Conservation (phyloP, 768 basidiomycete species). For the Amanita inopinata region DNA sequence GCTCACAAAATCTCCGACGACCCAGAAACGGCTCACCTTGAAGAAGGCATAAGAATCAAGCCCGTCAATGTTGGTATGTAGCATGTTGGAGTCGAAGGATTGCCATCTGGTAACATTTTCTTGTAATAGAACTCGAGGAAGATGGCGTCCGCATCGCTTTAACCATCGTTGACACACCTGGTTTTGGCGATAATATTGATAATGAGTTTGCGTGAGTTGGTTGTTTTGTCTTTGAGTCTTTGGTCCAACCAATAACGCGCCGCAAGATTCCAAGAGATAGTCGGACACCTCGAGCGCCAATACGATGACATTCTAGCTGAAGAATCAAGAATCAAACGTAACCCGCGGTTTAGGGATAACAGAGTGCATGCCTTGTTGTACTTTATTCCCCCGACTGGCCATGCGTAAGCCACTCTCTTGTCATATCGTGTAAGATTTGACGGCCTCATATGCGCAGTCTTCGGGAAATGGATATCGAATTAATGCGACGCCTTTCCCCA, state of each 20-base stretch:
- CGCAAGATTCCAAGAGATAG: conserved; percentile 89
- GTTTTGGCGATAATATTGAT: conserved; percentile 98
- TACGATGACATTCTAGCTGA: conserved; percentile 98
- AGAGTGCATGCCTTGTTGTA: conserved; percentile 93
- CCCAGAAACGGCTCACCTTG: conserved; percentile 85
- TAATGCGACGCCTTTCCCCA: conserved; percentile 96
- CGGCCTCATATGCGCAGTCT: conserved; percentile 36
- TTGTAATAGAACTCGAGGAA: conserved; percentile 79
- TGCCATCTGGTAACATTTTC: conserved; percentile 6
- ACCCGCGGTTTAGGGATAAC: conserved; percentile 98
- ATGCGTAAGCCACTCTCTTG: conserved; percentile 61
- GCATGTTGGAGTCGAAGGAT: conserved; percentile 1
- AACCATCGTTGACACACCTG: conserved; percentile 97
- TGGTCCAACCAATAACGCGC: background rate
- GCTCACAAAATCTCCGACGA: conserved; percentile 78
- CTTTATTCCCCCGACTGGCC: conserved; percentile 98
- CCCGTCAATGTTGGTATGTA: conserved; percentile 84
- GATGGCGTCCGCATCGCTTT: conserved; percentile 97
- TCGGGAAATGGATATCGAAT: conserved; percentile 97
- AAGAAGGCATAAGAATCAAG: conserved; percentile 92
- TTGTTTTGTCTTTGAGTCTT: conserved; percentile 4
- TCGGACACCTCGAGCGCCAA: conserved; percentile 94
- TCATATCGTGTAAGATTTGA: background rate
- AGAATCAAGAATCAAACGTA: conserved; percentile 98
- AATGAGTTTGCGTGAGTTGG: conserved; percentile 89